Percentiles rank a stretch among this genome's conserved stretches.
Conservation (phyloP, 495 filamentous ascomycete species). For the Podospora comata region DNA sequence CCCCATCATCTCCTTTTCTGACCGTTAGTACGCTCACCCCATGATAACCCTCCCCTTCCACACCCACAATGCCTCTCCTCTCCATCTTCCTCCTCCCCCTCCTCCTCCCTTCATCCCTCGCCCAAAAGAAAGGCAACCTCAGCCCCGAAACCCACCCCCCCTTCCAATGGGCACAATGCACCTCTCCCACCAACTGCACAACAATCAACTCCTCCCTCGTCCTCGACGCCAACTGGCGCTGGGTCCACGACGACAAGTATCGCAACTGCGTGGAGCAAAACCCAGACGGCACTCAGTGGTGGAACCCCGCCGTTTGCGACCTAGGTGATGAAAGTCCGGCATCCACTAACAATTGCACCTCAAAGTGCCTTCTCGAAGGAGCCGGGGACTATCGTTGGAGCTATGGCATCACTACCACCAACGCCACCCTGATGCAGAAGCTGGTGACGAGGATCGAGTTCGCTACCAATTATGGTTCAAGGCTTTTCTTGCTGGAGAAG, state of each 20-base stretch:
- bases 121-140: constrained; percentile 52
- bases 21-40: background rate
- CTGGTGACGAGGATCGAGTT: constrained; percentile 50
- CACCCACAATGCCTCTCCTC: background rate
- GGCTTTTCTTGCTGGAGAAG: constrained; percentile 51
- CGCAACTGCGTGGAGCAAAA: constrained; percentile 21
- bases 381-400: constrained; percentile 38
- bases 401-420: constrained; percentile 41
- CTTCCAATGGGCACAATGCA: constrained; percentile 55
- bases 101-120: background rate
- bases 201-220: constrained; percentile 35
- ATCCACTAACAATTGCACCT: constrained; percentile 33
- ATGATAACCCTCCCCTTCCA: background rate
- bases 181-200: constrained; percentile 45
- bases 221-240: constrained; percentile 48
- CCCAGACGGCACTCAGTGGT: constrained; percentile 43
- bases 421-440: constrained; percentile 37
- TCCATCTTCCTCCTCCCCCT: background rate
- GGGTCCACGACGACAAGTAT: constrained; percentile 38
- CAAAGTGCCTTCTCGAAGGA: constrained; percentile 44
- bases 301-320: constrained; percentile 35
- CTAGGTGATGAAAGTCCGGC: constrained; percentile 4
- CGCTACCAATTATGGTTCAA: constrained; percentile 44
- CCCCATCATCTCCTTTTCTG: background rate
- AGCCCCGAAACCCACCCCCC: constrained; percentile 53